Evolutionary conservation across 441 rosid species (phyloP).

Genomic region (Raphanus hybrid): DNA sequence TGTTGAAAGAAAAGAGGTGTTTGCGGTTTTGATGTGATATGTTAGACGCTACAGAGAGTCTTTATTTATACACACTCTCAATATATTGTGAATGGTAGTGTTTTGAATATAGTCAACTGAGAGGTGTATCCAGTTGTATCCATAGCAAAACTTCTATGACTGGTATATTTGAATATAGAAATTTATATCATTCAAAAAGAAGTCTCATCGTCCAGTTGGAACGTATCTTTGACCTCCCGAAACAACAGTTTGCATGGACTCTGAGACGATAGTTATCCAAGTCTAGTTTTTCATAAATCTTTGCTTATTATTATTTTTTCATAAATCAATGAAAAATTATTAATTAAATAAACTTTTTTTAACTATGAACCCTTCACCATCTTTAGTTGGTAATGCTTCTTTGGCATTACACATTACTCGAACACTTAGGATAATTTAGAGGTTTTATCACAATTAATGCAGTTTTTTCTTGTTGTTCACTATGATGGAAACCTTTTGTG

Average conservation of each 20-base stretch:
- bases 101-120: not conserved
- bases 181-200: not conserved
- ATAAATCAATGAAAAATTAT: not conserved
- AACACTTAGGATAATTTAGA: not conserved
- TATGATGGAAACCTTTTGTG: no score
- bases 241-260: not conserved
- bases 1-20: not conserved
- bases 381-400: not conserved
- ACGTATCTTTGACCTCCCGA: not conserved
- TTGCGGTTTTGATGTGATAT: not conserved
- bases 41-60: not conserved
- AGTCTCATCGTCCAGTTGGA: not conserved
- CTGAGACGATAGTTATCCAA: not conserved
- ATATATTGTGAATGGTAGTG: not conserved
- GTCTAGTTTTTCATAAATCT: not conserved
- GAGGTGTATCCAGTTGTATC: not conserved
- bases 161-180: not conserved
- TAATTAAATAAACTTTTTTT: not conserved
- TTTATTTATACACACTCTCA: not conserved
- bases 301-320: not conserved
- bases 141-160: not conserved
- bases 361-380: not conserved
- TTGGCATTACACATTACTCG: not conserved
- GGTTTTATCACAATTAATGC: not conserved
- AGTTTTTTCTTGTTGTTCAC: not conserved